These are phyloP conservation scores for Pulveroboletus sp. DNA, from an alignment of 768 basidiomycete species.

Conservation along the genomic window DNA sequence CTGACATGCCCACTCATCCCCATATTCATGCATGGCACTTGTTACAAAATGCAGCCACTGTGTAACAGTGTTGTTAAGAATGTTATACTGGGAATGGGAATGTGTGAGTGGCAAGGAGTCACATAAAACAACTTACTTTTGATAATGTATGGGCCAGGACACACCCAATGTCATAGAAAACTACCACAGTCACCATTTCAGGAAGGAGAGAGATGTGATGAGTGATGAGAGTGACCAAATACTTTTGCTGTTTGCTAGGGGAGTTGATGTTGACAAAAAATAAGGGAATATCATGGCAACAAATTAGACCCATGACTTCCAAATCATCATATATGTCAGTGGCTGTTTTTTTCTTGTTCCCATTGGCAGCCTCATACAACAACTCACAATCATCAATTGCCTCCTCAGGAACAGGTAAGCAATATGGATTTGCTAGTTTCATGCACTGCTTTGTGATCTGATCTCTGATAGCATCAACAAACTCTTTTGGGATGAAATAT, in stretches of 20 bases:
- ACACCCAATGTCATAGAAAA: neutral
- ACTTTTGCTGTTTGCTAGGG: neutral
- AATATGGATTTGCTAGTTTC: neutral
- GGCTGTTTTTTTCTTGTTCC: neutral
- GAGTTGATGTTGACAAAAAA: too few species aligned
- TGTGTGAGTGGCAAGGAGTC: neutral
- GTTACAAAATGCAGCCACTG: neutral
- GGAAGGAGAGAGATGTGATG: neutral
- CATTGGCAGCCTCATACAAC: neutral
- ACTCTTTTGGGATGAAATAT: slow-evolving; percentile 32
- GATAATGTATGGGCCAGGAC: neutral
- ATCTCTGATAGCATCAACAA: slow-evolving; percentile 31
- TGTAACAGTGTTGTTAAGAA: neutral
- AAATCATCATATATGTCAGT: neutral
- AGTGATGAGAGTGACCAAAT: neutral
- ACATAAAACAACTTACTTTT: neutral
- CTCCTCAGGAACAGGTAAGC: neutral
- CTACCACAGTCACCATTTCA: neutral
- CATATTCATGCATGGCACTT: neutral
- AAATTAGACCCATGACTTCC: neutral
- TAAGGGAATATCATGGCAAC: neutral
- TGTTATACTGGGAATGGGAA: neutral
- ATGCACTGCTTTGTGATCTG: slow-evolving; percentile 25
- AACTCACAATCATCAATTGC: neutral
- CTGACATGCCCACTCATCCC: too few species aligned